These are phyloP conservation scores for Paspalum notatum DNA, from an alignment of 176 grass and related monocot species.

Conservation along the genomic window DNA sequence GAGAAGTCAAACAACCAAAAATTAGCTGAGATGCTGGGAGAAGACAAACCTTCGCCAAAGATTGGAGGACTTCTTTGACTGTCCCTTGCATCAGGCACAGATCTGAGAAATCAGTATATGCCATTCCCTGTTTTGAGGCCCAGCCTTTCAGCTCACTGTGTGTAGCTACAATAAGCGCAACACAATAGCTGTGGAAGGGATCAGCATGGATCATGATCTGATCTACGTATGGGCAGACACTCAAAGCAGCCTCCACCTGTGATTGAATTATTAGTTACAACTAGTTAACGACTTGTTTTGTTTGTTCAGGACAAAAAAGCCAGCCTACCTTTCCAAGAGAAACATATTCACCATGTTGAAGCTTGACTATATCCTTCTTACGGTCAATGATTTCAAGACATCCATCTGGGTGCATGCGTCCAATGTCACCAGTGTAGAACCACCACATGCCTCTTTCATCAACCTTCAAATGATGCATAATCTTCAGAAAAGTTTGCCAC, in stretches of 20 bases:
- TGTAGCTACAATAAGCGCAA: constrained; percentile 66
- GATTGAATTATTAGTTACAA: constrained; percentile 24
- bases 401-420: constrained; percentile 80
- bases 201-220: constrained; percentile 91
- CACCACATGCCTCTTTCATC: constrained; percentile 88
- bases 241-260: constrained; percentile 80
- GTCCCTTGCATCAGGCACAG: constrained; percentile 78
- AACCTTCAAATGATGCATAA: constrained; percentile 45
- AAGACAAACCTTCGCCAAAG: constrained; percentile 65
- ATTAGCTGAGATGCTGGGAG: neutral
- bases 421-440: constrained; percentile 95
- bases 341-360: constrained; percentile 98
- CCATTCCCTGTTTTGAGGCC: constrained; percentile 69
- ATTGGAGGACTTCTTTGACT: constrained; percentile 81
- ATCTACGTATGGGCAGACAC: constrained; percentile 74
- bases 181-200: constrained; percentile 80
- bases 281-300: neutral
- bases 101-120: constrained; percentile 46
- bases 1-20: neutral
- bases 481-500: neutral
- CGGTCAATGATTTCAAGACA: constrained; percentile 95
- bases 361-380: constrained; percentile 98
- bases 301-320: constrained; percentile 12
- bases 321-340: constrained; percentile 84
- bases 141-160: constrained; percentile 62